Base-by-base conservation (phyloP, 192 early-diverging fungal genomes). In the Glomus cerebriforme region DNA sequence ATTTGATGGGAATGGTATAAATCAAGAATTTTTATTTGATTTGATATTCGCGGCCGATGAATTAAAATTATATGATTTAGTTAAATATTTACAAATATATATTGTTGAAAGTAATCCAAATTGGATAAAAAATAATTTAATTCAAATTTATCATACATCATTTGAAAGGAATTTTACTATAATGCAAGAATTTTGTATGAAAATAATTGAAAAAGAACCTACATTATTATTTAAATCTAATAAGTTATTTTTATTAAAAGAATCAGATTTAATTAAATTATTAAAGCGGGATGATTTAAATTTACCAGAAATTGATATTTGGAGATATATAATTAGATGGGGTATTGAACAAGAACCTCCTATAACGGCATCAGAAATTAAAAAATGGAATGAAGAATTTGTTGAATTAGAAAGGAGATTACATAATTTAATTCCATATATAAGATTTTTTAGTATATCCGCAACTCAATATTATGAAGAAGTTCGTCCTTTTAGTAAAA, bases 361-460 rank as follows among this genome's bases (percentile, higher is more conserved):
- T 19, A 31, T 32, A 4, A 6, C 58, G 0, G 47, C 9, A 27
- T 27, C 10, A 27, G 47, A 73, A 58, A 47, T 49, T 26, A 47
- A 37, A 13, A 49, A 31, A 58, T 73, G 71, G 71, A 17, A 7
- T 17, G 1, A n/a, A 15, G 26, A 37, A 32, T 15, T 49, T 73
- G 19, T 31, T 19, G 26, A 1, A 31, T 54, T 73, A 58, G 3
- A 58, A 32, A 7, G 5, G 7, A 49, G 22, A 6, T 73, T 73
- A 73, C 45, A n/a, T 45, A 27, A 58, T 29, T 73, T 24, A 29
- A 73, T 73, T 8, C 31, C 27, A 15, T 15, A 32, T 7, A 32
- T 73, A 32, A 26, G 71, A 73, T 73, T 54, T 22, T 73, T 58
- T 73, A 8, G 26, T 22, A 73, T 73, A 24, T 15, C 71, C 6